phyloP scores from a whole-genome alignment of 352 stramenopile species.

The Aphanomyces euteiches region DNA sequence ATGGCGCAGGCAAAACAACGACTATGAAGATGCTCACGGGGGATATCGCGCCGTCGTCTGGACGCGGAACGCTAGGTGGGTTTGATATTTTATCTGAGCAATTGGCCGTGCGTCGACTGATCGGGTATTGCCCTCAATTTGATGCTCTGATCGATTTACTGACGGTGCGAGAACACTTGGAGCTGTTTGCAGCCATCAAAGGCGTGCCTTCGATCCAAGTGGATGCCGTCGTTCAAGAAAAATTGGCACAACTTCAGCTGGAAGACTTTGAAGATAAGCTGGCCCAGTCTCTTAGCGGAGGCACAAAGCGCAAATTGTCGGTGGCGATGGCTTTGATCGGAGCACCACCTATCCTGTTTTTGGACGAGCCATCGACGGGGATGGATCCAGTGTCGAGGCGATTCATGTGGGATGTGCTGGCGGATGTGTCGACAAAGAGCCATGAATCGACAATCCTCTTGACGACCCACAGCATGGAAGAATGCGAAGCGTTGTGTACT shows the following conservation, averaged over 20 bases:
- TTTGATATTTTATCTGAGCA: slow-evolving; percentile 57
- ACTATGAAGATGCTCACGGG: slow-evolving; percentile 94
- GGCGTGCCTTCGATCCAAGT: slow-evolving; percentile 48
- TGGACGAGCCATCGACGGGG: slow-evolving; percentile 90
- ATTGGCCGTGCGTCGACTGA: slow-evolving; percentile 51
- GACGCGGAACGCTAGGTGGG: slow-evolving; percentile 42
- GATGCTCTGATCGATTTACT: slow-evolving; percentile 83
- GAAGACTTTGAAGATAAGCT: slow-evolving; percentile 74
- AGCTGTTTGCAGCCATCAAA: slow-evolving; percentile 90
- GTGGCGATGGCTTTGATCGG: slow-evolving; percentile 95
- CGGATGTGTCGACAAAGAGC: slow-evolving; percentile 55
- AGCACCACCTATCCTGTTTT: slow-evolving; percentile 79
- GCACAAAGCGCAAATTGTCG: slow-evolving; percentile 94
- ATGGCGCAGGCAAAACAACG: slow-evolving; percentile 93
- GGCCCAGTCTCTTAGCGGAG: slow-evolving; percentile 72
- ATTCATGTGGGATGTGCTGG: slow-evolving; percentile 92
- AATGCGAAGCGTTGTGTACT: slow-evolving; percentile 92
- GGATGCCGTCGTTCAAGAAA: slow-evolving; percentile 56
- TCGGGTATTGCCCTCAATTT: slow-evolving; percentile 90
- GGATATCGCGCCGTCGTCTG: slow-evolving; percentile 21
- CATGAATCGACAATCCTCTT: slow-evolving; percentile 84
- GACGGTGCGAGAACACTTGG: slow-evolving; percentile 81
- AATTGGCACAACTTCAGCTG: slow-evolving; percentile 66
- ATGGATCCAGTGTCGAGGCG: slow-evolving; percentile 93
- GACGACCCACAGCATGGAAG: slow-evolving; percentile 96